These are phyloP conservation scores for Solanum hybrid DNA, from an alignment of 305 asterid species.

Conservation along the genomic window DNA sequence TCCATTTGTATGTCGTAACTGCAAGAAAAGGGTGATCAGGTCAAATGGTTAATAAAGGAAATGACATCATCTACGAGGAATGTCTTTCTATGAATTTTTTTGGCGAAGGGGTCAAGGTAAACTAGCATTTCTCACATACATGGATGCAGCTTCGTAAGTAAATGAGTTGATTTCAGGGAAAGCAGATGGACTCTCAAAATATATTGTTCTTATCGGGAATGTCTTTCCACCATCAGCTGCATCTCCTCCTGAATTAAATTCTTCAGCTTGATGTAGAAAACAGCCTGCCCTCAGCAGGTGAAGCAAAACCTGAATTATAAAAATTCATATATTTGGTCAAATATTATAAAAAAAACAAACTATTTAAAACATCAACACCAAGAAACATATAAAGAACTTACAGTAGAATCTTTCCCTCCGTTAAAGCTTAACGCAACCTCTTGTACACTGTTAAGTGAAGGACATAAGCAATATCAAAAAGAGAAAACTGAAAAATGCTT, in stretches of 20 bases:
- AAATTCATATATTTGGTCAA: not conserved
- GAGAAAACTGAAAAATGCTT: not conserved
- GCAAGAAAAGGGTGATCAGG: conserved; percentile 15
- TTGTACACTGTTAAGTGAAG: conserved; percentile 42
- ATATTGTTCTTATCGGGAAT: conserved; percentile 72
- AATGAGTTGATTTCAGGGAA: conserved; percentile 90
- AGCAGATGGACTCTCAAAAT: conserved; percentile 77
- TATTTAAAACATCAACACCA: not conserved
- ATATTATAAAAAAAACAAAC: not conserved
- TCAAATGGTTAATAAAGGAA: conserved; percentile 11
- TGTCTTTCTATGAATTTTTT: not conserved
- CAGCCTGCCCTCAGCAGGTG: conserved; percentile 90
- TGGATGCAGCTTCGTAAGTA: conserved; percentile 65
- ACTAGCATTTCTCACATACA: conserved; percentile 25
- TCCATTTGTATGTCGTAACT: conserved; percentile 72
- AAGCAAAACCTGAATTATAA: conserved; percentile 50
- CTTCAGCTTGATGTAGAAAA: conserved; percentile 51
- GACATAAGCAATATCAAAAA: not conserved
- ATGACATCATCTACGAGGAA: not conserved
- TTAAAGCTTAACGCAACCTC: conserved; percentile 94
- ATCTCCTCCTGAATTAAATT: conserved; percentile 20
- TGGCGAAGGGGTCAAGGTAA: not conserved
- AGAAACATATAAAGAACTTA: conserved; percentile 26
- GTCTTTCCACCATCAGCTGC: conserved; percentile 29
- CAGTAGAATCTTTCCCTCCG: conserved; percentile 96